Evolutionary conservation across 148 eudicot genomes (phyloP), one percentile per base, ranked within the genome.

Genomic region (Rheum nobile): DNA sequence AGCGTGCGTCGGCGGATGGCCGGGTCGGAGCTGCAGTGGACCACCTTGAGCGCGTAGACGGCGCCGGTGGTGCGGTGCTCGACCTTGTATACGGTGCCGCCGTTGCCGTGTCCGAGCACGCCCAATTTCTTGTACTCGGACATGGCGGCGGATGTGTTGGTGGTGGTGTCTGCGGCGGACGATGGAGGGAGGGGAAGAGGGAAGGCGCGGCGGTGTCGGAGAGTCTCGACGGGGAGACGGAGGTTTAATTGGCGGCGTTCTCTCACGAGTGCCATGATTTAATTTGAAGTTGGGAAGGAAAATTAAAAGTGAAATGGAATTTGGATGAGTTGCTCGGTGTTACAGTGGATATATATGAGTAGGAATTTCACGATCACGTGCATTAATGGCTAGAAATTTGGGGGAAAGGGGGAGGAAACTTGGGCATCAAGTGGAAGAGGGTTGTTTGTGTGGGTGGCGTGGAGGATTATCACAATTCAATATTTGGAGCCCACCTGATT

Each of bases 81-180:
- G 31, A 91, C 98, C 47, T 91, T 88, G 82, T 89, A 91, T 76
- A 93, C 98, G 0, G 92, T 93, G 26, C 98, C 98, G 39, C 98
- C 89, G 83, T 85, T 88, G 2, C 98, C 98, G 73, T 82, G 82
- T 29, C 98, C 98, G 28, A 93, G 84, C 35, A 91, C 95, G 8
- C 85, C 54, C 11, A 88, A 79, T 4, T 82, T 86, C 7, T 90
- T 92, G 74, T 81, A 78, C 10, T 91, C 93, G 7, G 89, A 73
- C 68, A 80, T 31, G 35, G 88, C 31, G 50, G 76, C 1, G 44
- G 80, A 9, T 44, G 72, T 1, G 54, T 82, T 14, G 69, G 76
- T 1, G 16, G 86, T 1, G 52, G 81, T 0, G 16, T 28, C 35
- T 35, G 79, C 1, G 41, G 77, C 3, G 55, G 78, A 7, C 72